Conservation (phyloP, 495 filamentous ascomycete species). For the Penicillium argentinense region DNA sequence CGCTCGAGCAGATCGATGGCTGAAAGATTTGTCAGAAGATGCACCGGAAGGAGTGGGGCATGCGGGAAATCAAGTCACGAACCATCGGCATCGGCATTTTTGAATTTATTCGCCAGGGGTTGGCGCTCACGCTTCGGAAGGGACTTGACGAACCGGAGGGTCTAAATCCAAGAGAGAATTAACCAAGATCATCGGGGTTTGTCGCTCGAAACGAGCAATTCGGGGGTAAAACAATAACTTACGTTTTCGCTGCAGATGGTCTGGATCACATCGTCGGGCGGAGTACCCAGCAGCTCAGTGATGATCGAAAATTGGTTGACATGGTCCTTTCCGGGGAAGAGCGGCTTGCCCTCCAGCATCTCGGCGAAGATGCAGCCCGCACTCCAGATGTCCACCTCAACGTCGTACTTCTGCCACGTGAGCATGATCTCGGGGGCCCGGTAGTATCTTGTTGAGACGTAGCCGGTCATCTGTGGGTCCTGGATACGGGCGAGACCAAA, state of each 20-base stretch:
- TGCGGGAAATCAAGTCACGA: constrained; percentile 28
- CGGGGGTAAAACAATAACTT: too few relatives aligned
- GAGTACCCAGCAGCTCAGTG: constrained; percentile 95
- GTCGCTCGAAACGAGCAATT: neutral
- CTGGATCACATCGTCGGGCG: constrained; percentile 96
- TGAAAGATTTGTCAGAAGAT: constrained; percentile 30
- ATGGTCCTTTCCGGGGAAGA: constrained; percentile 98
- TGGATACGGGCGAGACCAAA: constrained; percentile 97
- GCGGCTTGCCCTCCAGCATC: constrained; percentile 97
- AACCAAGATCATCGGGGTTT: neutral
- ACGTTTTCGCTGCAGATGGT: constrained; percentile 99
- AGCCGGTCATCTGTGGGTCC: constrained; percentile 99
- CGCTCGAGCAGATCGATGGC: constrained; percentile 91
- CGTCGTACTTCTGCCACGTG: constrained; percentile 99
- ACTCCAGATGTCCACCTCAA: constrained; percentile 99
- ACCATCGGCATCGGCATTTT: constrained; percentile 92
- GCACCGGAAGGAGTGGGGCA: neutral
- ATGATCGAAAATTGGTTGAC: constrained; percentile 99
- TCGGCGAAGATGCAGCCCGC: constrained; percentile 99
- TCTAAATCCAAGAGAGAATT: constrained; percentile 53
- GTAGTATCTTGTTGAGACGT: constrained; percentile 98
- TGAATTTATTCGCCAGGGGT: constrained; percentile 88
- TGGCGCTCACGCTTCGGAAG: constrained; percentile 94
- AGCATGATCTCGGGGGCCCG: constrained; percentile 99
- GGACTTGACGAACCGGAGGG: constrained; percentile 94